Conservation (phyloP, 2,329 filamentous ascomycete genomes). For the Thielaviopsis euricoi region DNA sequence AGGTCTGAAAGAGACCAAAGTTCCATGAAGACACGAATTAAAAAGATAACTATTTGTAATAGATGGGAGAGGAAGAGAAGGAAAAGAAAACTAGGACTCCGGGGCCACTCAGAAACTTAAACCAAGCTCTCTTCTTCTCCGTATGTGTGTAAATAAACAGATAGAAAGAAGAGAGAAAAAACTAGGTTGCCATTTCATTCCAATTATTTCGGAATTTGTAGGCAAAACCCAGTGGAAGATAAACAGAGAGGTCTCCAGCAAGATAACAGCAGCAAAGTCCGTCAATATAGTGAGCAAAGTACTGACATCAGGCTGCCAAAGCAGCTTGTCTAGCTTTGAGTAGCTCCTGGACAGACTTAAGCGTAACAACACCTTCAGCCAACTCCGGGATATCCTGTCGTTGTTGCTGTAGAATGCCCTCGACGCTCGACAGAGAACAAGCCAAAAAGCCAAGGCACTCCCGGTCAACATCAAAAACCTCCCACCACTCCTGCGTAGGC, state of each 20-base stretch:
- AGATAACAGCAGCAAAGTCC: background rate
- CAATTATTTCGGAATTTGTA: background rate
- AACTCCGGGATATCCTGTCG: slow-evolving; percentile 36
- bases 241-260: background rate
- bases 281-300: background rate
- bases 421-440: slow-evolving; percentile 66
- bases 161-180: background rate
- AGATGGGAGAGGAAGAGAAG: too few species aligned
- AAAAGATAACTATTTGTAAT: too few species aligned
- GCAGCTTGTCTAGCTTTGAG: slow-evolving; percentile 12
- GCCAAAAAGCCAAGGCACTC: slow-evolving; percentile 91
- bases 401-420: slow-evolving; percentile 49
- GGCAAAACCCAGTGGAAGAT: background rate
- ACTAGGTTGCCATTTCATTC: background rate
- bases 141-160: background rate
- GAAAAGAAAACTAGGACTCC: background rate
- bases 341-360: slow-evolving; percentile 37
- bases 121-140: background rate
- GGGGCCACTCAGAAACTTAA: background rate
- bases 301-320: slow-evolving; percentile 10
- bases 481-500: slow-evolving; percentile 85
- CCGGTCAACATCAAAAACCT: slow-evolving; percentile 88
- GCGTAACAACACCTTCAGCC: slow-evolving; percentile 36
- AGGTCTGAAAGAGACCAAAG: too few species aligned
- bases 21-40: too few species aligned